Base-by-base conservation (phyloP, 768 basidiomycete genomes). In the Agrocybe chaxingu region DNA sequence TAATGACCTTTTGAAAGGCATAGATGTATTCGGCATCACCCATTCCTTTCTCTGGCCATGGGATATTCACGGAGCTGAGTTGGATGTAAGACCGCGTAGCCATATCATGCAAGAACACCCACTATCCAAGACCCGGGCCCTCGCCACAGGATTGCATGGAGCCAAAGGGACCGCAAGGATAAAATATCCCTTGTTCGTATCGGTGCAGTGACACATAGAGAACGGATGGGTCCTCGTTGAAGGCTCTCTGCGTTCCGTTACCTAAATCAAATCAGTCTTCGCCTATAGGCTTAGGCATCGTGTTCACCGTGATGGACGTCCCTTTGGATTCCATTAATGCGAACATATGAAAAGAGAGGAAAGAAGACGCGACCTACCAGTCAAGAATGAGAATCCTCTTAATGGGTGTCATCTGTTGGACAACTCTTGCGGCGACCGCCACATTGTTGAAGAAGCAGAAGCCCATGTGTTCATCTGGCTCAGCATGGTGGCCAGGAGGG, bases 361-460 rank as follows among this genome's bases (percentile, higher is more conserved):
- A 53, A 41, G 50, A 33, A 29, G 37, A 71, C 87, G 57, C 24
- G 24, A 24, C 24, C 24, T 62, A 97, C 96, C 97, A 99, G 64
- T 99, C 97, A 30, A 99, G 70, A 57, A 99, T 98, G 55, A 99
- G 63, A 10, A 98, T 85, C 63, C 79, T 89, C 66, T 86, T 89
- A 52, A 92, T 70, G 5, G 77, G 63, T 2, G 89, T 87, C 48
- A 75, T 58, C 54, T 87, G 71, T 63, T 91, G 86, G 13, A 89
- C 83, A 19, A 93, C 89, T 60, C 83, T 82, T 13, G 92, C 81
- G 1, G 95, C 95, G 11, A 99, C 89, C 0, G 97, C 88, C 32
- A 96, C 94, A 63, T 99, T 99, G 68, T 99, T 99, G 73, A 94
- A 97, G 74, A 99, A 97, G 69, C 97, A 98, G 67, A 99, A 99